A percentile compares a stretch with the other conserved stretches of the same genome.
These are phyloP conservation scores for Pulveroboletus sp. DNA, from an alignment of 768 basidiomycete genomes.

Conservation along the genomic window DNA sequence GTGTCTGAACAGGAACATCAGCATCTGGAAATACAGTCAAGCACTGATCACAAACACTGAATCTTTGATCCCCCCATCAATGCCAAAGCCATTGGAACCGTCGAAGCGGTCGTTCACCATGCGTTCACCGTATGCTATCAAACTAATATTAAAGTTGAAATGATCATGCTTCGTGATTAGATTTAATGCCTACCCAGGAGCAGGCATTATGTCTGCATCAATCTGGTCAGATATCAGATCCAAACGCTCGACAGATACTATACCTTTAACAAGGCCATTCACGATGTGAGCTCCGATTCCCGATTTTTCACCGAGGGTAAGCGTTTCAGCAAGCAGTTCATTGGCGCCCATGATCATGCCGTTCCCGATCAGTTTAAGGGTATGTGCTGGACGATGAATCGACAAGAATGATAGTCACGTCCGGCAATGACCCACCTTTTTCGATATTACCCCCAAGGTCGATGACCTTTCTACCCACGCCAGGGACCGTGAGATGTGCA, in stretches of 20 bases:
- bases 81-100: conserved; percentile 68
- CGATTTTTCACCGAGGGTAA: conserved; percentile 81
- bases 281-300: conserved; percentile 70
- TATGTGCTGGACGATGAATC: conserved; percentile 44
- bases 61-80: conserved; percentile 89
- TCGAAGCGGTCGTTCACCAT: conserved; percentile 77
- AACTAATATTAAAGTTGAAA: conserved; percentile 30
- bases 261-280: conserved; percentile 57
- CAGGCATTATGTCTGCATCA: conserved; percentile 61
- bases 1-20: conserved; percentile 39
- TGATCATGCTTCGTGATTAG: background rate
- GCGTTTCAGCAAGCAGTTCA: conserved; percentile 79
- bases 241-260: background rate
- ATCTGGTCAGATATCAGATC: conserved; percentile 12
- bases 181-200: conserved; percentile 45
- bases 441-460: conserved; percentile 87
- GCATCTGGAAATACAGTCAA: background rate
- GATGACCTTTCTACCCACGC: conserved; percentile 70
- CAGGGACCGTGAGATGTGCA: conserved; percentile 74
- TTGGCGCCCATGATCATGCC: conserved; percentile 73
- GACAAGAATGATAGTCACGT: background rate
- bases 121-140: conserved; percentile 58
- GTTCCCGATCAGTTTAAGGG: conserved; percentile 79
- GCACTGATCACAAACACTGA: conserved; percentile 46
- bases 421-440: conserved; percentile 49